Evolutionary conservation across 345 rosid species (phyloP).

Genomic region (Rhizophora mangle): DNA sequence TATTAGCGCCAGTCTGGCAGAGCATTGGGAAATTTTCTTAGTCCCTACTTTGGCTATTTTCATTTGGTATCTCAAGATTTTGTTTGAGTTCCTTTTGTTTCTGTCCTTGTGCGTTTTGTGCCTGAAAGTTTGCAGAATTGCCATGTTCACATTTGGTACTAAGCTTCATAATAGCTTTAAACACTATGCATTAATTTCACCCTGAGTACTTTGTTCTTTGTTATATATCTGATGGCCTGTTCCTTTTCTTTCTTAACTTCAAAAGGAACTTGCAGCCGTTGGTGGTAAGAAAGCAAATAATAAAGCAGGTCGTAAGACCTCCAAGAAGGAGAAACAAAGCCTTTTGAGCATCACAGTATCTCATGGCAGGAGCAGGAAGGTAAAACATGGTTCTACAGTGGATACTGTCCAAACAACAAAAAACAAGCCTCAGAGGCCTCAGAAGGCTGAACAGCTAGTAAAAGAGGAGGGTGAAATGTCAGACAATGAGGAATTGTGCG

Average conservation of each 20-base stretch:
- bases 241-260: neutral
- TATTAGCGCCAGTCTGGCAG: neutral
- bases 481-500: slow-evolving; percentile 85
- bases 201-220: neutral
- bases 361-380: slow-evolving; percentile 50
- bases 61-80: neutral
- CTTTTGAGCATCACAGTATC: slow-evolving; percentile 40
- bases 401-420: slow-evolving; percentile 35
- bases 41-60: neutral
- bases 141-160: too few relatives aligned
- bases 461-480: slow-evolving; percentile 99
- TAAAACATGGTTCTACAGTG: slow-evolving; percentile 46
- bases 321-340: slow-evolving; percentile 64
- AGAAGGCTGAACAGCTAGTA: slow-evolving; percentile 61
- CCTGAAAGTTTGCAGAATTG: neutral
- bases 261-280: slow-evolving; percentile 75
- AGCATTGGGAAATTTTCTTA: neutral
- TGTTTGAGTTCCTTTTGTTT: too few relatives aligned
- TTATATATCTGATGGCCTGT: neutral
- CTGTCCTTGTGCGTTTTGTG: neutral
- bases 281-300: slow-evolving; percentile 68
- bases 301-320: slow-evolving; percentile 63
- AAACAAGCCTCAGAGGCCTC: slow-evolving; percentile 59
- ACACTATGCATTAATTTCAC: neutral
- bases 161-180: neutral